Percentiles rank a stretch among this genome's conserved stretches.
These are phyloP conservation scores for Candida wancherniae DNA, from an alignment of 805 yeast species.

Conservation along the genomic window DNA sequence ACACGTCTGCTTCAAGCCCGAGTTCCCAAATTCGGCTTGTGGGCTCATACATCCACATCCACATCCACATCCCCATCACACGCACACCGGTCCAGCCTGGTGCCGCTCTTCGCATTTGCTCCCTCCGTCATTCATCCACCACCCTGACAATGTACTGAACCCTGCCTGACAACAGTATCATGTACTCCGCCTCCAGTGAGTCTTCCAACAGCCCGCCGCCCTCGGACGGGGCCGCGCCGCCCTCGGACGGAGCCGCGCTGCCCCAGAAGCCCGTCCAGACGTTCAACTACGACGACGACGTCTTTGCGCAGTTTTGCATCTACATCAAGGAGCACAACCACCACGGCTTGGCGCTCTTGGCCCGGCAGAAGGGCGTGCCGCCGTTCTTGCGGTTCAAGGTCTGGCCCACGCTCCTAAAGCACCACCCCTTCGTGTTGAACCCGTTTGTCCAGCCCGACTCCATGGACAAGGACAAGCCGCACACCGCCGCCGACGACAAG, in stretches of 20 bases:
- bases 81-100: no score
- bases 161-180: no score
- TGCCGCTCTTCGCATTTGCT: no score
- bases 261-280: no score
- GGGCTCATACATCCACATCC: no score
- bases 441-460: slow-evolving; percentile 67
- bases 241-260: slow-evolving; percentile 5
- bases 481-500: slow-evolving; percentile 18
- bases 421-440: slow-evolving; percentile 77
- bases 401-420: slow-evolving; percentile 79
- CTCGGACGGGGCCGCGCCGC: slow-evolving; percentile 4
- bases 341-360: slow-evolving; percentile 71
- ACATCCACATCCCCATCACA: no score
- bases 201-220: slow-evolving; percentile 9
- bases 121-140: no score
- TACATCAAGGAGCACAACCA: slow-evolving; percentile 59
- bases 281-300: slow-evolving; percentile 38
- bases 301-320: slow-evolving; percentile 50
- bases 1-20: no score
- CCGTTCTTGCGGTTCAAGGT: slow-evolving; percentile 70
- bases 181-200: no score
- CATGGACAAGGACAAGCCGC: slow-evolving; percentile 15
- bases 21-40: no score
- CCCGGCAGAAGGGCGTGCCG: slow-evolving; percentile 82
- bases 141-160: no score